phyloP scores from a whole-genome alignment of 148 eudicot species.

The Arbutus unedo region DNA sequence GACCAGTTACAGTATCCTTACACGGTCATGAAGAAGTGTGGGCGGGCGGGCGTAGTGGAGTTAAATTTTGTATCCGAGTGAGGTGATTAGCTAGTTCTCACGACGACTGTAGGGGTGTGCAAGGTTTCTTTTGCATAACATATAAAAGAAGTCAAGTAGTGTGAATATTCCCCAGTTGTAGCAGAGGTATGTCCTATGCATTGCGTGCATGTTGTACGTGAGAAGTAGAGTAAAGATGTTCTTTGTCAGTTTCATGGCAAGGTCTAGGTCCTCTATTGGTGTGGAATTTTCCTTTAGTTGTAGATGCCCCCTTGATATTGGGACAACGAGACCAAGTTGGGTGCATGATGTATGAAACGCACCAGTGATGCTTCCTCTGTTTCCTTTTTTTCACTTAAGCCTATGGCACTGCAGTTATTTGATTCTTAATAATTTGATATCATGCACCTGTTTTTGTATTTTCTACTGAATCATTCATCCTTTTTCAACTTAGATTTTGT shows the following conservation, averaged over 20 bases:
- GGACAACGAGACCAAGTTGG: neutral
- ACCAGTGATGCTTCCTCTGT: neutral
- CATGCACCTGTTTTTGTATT: neutral
- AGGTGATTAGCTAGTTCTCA: neutral
- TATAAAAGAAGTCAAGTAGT: neutral
- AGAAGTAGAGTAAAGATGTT: neutral
- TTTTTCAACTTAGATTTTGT: neutral
- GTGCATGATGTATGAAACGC: constrained; percentile 1
- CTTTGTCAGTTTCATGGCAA: neutral
- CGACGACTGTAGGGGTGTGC: neutral
- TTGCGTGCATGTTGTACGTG: neutral
- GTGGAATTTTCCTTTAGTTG: neutral
- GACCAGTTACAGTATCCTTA: constrained; percentile 2
- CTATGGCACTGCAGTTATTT: neutral
- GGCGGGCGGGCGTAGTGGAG: neutral
- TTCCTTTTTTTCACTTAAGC: neutral
- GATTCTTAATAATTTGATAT: neutral
- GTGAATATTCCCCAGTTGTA: neutral
- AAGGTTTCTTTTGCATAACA: neutral
- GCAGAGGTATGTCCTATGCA: neutral
- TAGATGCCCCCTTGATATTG: neutral
- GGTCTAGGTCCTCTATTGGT: neutral
- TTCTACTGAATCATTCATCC: neutral
- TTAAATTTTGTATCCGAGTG: neutral
- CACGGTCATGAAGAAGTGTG: neutral